Evolutionary conservation across 192 early-diverging fungal species (phyloP), one percentile per base, ranked within the genome.

Genomic region (Coemansia sp.): DNA sequence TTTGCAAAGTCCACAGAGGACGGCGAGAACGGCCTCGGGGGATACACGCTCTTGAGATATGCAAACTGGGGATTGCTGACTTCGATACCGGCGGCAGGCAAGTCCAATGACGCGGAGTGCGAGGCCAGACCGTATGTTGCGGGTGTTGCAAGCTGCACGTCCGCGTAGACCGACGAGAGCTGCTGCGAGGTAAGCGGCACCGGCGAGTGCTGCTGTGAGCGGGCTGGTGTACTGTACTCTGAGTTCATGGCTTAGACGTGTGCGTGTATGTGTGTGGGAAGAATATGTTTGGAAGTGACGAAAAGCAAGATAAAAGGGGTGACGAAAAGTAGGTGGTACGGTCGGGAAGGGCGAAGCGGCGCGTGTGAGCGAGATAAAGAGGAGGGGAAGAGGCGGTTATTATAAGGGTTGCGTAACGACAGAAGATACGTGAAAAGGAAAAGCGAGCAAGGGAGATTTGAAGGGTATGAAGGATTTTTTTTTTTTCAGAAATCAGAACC

Each of bases 161-260:
- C 59, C 50, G 36, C 52, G 72, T 64, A 64, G 57, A 54, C 61
- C 27, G 71, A 67, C 6, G 57, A 52, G 24, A 67, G 60, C 57
- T 65, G 70, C 57, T 80, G 77, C 29, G 23, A 61, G 59, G 25
- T 57, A 4, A 71, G 39, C 46, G 68, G 67, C 22, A 64, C 64
- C 20, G 79, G 79, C 56, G 79, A 82, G 64, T 82, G 79, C 68
- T 82, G 79, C 65, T 82, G 74, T 31, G 79, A 82, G 66, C 71
- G 70, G 27, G 69, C 56, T 6, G 79, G 79, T 10, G 79, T 74
- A 67, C 67, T 73, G 63, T 70, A 76, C 57, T 82, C 79, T 27
- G 79, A 70, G 74, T 82, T 76, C 79, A 82, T 82, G 59, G 72
- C 33, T 39, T 57, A 56, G 51, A 20, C 32, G 57, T 19, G 33